A percentile compares a stretch with the other conserved stretches of the same genome.
Evolutionary conservation across 73 alveolate species (phyloP).

Genomic region (Effrenium voratum): DNA sequence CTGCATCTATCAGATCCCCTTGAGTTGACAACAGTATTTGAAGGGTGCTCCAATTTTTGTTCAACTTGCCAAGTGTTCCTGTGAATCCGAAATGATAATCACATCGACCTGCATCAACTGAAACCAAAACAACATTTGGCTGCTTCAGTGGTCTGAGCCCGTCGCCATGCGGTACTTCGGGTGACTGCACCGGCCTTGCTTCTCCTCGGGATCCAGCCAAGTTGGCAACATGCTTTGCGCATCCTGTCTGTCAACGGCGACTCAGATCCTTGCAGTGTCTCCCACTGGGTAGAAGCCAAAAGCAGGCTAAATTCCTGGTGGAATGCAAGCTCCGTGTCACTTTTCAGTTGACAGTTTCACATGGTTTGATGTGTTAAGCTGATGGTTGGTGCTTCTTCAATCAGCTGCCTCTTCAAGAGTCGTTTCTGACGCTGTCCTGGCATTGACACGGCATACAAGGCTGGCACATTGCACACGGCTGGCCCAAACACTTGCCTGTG

Average conservation of each 20-base stretch:
- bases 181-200: slow-evolving; percentile 87
- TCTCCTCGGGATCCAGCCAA: neutral
- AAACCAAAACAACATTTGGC: neutral
- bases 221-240: neutral
- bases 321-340: neutral
- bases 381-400: no score
- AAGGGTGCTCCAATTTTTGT: no score
- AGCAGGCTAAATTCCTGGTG: slow-evolving; percentile 39
- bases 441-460: neutral
- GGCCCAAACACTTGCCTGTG: neutral
- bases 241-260: neutral
- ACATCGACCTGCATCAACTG: neutral
- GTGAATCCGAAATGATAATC: neutral
- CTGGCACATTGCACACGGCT: neutral
- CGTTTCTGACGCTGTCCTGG: slow-evolving; percentile 43
- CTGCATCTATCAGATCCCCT: no score
- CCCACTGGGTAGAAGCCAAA: slow-evolving; percentile 50
- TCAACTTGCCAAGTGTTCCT: neutral
- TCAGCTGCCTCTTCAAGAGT: slow-evolving; percentile 14
- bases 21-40: no score
- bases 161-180: slow-evolving; percentile 57
- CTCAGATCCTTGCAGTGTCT: slow-evolving; percentile 30
- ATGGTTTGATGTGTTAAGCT: no score
- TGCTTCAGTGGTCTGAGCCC: neutral
- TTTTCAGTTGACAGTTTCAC: neutral